Base-by-base conservation (phyloP, 345 rosid genomes). In the Hypericum perforatum region DNA sequence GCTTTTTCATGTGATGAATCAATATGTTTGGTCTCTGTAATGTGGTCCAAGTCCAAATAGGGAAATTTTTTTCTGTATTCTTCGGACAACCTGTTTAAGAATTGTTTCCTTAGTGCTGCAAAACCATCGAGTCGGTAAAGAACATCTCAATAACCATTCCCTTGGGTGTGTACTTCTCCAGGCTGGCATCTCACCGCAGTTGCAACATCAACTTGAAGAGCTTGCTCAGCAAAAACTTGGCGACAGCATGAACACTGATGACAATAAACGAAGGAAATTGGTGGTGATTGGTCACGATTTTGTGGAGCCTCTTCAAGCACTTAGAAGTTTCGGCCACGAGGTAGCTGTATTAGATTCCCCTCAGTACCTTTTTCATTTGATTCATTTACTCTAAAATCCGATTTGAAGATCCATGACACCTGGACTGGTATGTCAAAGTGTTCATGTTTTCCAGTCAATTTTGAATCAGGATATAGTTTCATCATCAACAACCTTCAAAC, bases 261-360 rank as follows among this genome's bases (percentile, higher is more conserved):
- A 70, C 48, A 70, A 66, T 38, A 74, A 78, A 65, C 70, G 66
- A 68, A 75, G 84, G 57, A 85, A 82, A 63, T 61, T 85, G 67
- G 76, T 84, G 48, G 82, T 92, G 61, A 80, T 88, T 56, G 84
- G 89, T 68, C 97, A 85, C 71, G 82, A 82, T 68, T 80, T 83
- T 56, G 59, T 88, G 38, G 98, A 92, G 73, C 98, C 98, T n/a
- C 94, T 92, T 44, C 76, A 83, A 80, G 95, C 97, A 36, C 94
- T 88, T 52, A 86, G 87, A 51, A 75, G 52, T 62, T 78, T 70
- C 62, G 78, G 82, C 49, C 78, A 64, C 40, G 91, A 88, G 94
- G 97, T 83, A 76, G 52, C 38, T 16, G 11, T 43, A 12, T 7
- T 7, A 12, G 22, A 42, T 36, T 10, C 29, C 29, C 11, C 39